These are phyloP conservation scores for Clonostachys rosea DNA, from an alignment of 2,329 filamentous ascomycete species.

Conservation along the genomic window DNA sequence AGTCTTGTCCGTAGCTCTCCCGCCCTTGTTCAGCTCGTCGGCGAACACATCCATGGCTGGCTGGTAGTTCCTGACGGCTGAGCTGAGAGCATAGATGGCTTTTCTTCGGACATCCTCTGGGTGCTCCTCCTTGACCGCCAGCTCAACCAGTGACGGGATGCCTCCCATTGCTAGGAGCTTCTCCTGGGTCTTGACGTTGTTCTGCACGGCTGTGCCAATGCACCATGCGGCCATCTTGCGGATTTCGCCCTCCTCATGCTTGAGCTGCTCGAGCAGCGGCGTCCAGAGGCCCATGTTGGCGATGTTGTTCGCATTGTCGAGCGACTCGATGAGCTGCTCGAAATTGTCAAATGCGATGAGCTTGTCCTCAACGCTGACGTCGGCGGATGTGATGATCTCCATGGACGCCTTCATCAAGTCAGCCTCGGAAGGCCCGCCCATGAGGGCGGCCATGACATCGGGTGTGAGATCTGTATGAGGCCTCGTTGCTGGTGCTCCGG, in stretches of 20 bases:
- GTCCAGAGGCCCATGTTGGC: slow-evolving; percentile 75
- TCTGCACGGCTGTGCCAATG: slow-evolving; percentile 90
- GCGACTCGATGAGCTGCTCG: slow-evolving; percentile 83
- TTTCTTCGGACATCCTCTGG: slow-evolving; percentile 70
- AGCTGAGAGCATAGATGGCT: slow-evolving; percentile 85
- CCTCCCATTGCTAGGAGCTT: slow-evolving; percentile 59
- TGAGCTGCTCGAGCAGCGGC: slow-evolving; percentile 68
- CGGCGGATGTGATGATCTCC: slow-evolving; percentile 62
- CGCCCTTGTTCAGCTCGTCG: slow-evolving; percentile 52
- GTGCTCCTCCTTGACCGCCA: slow-evolving; percentile 58
- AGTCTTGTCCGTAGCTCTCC: slow-evolving; percentile 54
- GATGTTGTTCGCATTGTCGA: slow-evolving; percentile 97
- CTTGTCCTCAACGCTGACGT: slow-evolving; percentile 69
- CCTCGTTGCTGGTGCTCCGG: slow-evolving; percentile 21
- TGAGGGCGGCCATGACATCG: slow-evolving; percentile 68
- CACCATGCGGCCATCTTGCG: slow-evolving; percentile 91
- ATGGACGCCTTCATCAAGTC: slow-evolving; percentile 88
- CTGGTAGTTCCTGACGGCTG: slow-evolving; percentile 83
- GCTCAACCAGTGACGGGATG: slow-evolving; percentile 62
- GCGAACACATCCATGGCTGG: slow-evolving; percentile 69
- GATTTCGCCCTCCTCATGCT: slow-evolving; percentile 65
- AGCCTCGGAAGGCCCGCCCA: slow-evolving; percentile 83
- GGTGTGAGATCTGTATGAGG: slow-evolving; percentile 51
- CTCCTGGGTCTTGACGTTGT: slow-evolving; percentile 85
- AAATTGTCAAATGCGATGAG: slow-evolving; percentile 90